Evolutionary conservation across 78 protist genomes (phyloP).

Genomic region (Dictyostelium firmibasis): DNA sequence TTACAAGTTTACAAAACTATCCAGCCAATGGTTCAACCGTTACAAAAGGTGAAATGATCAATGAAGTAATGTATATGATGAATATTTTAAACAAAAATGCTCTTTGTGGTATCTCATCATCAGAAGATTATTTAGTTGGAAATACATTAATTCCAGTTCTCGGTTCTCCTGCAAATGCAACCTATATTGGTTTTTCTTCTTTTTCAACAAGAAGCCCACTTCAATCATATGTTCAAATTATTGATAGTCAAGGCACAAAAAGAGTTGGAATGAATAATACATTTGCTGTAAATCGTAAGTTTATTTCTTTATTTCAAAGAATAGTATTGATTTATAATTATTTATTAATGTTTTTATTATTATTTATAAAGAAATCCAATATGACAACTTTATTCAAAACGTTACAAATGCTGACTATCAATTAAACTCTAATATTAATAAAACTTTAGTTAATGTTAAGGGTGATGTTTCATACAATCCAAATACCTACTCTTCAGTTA

Average conservation of each 20-base stretch:
- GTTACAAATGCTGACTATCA: background rate
- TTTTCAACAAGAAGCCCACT: background rate
- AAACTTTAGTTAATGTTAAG: background rate
- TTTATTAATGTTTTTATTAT: background rate
- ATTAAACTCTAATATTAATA: background rate
- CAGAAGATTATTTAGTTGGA: background rate
- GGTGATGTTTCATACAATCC: background rate
- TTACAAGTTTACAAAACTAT: background rate
- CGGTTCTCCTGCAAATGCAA: background rate
- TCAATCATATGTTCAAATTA: background rate
- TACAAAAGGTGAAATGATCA: background rate
- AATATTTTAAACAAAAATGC: background rate
- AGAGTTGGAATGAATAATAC: background rate
- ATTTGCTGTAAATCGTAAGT: background rate
- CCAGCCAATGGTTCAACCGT: constrained; percentile 3
- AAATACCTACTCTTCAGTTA: background rate
- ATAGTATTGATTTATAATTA: background rate
- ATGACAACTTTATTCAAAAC: background rate
- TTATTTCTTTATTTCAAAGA: too few relatives aligned
- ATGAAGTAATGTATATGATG: background rate
- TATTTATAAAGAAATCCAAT: background rate
- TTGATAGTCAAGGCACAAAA: background rate
- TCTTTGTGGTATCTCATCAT: background rate
- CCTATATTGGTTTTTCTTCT: background rate
- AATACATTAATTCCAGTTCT: background rate